Evolutionary conservation across 1,139 yeast genomes (phyloP), one percentile per base, ranked within the genome.

Genomic region (Arxiozyma telluris): DNA sequence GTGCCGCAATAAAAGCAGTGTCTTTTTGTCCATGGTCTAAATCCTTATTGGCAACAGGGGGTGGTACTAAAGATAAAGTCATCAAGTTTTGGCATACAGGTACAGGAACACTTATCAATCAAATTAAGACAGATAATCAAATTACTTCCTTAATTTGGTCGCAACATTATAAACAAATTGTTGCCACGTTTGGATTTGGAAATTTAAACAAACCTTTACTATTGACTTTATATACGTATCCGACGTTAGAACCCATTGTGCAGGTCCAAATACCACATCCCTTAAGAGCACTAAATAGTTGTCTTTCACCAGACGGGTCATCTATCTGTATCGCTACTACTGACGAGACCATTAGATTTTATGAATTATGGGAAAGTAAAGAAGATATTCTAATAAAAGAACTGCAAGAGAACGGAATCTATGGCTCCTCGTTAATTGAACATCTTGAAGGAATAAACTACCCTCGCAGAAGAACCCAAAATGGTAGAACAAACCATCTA

Each of bases 141-240:
- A 77, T 91, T 8, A 89, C 96, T 0, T 80, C 93, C 0, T 68
- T 91, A 34, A 73, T 79, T 20, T 91, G 98, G 98, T 84, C 93
- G 1, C 70, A 68, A 38, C 75, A 75, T 50, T 74, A 75, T 54
- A 79, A 78, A 57, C 88, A 89, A 62, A 70, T 90, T 6, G 82
- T 80, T 12, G 94, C 85, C 0, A 86, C 96, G 0, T 89, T 83
- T 71, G 97, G 97, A 0, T 88, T 83, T 66, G 83, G 89, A 4
- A 81, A 79, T 52, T 64, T 72, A 1, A 76, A 71, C 3, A 71
- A 73, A 20, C 80, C 82, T 8, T 62, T 73, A 22, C 67, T 82
- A 46, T 63, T 86, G 18, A 71, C 79, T 4, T 79, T 83, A 0
- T 88, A 81, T 65, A 70, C 83, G 0, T 89, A 84, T 64, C 96